Evolutionary conservation across 2,329 filamentous ascomycete species (phyloP), one percentile per base, ranked within the genome.

Genomic region (Fusarium solani-melongenae): DNA sequence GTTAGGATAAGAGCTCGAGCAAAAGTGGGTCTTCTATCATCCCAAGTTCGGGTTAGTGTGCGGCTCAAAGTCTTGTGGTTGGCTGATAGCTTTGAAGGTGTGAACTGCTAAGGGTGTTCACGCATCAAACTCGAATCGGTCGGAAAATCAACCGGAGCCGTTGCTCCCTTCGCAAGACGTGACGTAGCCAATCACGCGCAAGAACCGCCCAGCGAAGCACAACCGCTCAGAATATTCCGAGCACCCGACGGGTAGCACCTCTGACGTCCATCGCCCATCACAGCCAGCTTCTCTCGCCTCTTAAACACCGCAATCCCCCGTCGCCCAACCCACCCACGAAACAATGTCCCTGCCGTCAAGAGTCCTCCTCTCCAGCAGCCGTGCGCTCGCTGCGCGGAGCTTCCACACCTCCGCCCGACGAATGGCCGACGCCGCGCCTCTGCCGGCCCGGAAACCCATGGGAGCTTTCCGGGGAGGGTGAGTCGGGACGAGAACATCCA

Each of bases 381-480:
- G 82, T 79, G 76, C 81, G 77, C 67, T 83, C 75, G 73, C 79
- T 74, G 75, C 78, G 69, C 81, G 78, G 78, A 79, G 76, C 79
- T 90, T 91, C 81, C 85, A 86, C 84, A 87, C 86, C 56, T 88
- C 88, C 39, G 70, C 84, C 83, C 78, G 83, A 84, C 78, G 86
- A 82, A 79, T 84, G 80, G 78, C 78, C 70, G 84, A 83, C 56
- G 80, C 84, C 44, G 80, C 83, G 64, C 84, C 87, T 38, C 83
- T 91, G 68, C 88, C 88, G n/a, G 84, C 86, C 62, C 85, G 87
- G 78, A 89, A 87, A 82, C 89, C 89, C 53, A 83, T 91, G 68
- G 89, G 89, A 74, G 89, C 89, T 68, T 90, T 91, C 81, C 88
- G 89, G 57, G 88, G 88, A 84, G 89, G 89, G 89, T 91, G 78